phyloP scores from a whole-genome alignment of 2,329 filamentous ascomycete species.

The Apiospora phragmitis region DNA sequence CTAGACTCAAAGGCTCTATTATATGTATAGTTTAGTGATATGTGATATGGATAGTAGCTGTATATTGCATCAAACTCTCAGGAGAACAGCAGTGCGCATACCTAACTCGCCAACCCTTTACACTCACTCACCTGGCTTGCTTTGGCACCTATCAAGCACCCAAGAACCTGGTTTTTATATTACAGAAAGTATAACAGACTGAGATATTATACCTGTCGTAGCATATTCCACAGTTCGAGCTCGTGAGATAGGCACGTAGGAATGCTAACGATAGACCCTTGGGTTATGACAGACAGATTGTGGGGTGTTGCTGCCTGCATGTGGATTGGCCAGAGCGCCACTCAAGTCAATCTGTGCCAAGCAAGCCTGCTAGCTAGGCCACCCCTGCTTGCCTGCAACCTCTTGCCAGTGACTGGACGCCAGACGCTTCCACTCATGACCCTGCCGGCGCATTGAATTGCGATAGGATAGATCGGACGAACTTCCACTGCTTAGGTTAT shows the following conservation, averaged over 20 bases:
- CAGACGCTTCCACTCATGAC: not conserved
- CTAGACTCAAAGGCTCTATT: not conserved
- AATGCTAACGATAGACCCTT: not conserved
- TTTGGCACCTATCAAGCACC: too few species aligned
- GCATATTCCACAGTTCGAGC: too few species aligned
- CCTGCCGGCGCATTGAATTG: slow-evolving; percentile 1
- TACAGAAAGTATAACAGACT: too few species aligned
- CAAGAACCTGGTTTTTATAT: too few species aligned
- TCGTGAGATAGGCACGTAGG: not conserved
- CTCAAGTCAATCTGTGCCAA: not conserved
- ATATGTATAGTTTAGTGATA: not conserved
- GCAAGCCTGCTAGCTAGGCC: not conserved
- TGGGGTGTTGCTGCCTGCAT: not conserved
- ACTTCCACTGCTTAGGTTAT: not conserved
- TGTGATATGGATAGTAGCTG: not conserved
- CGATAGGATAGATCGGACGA: not conserved
- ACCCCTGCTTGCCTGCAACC: too few species aligned
- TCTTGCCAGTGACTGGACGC: not conserved
- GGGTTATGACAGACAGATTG: not conserved
- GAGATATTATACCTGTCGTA: too few species aligned
- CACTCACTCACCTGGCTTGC: too few species aligned
- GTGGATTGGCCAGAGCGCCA: not conserved
- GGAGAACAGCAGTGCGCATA: not conserved
- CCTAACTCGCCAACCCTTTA: not conserved
- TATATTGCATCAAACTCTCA: not conserved